Evolutionary conservation across 805 yeast species (phyloP).

Genomic region (Clavispora phyllophila): DNA sequence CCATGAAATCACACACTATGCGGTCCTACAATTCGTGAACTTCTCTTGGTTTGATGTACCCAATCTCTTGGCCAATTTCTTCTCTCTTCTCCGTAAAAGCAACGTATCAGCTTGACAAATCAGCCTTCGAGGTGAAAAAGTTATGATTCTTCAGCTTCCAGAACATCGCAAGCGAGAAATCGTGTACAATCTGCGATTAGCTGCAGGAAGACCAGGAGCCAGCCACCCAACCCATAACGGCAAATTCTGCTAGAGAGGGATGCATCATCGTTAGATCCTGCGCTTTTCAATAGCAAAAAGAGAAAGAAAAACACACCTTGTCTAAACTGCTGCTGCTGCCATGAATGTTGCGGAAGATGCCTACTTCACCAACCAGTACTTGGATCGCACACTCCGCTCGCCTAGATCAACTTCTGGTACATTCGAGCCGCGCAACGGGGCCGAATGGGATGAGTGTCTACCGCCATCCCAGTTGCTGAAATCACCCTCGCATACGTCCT

Average conservation of each 20-base stretch:
- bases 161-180: no score
- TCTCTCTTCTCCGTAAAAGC: no score
- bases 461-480: not conserved
- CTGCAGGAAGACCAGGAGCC: slow-evolving; percentile 1
- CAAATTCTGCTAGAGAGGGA: not conserved
- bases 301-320: not conserved
- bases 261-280: not conserved
- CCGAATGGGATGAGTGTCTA: not conserved
- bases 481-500: not conserved
- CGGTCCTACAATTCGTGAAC: no score
- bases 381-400: slow-evolving; percentile 1
- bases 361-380: slow-evolving; percentile 33
- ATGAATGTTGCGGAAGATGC: slow-evolving; percentile 41
- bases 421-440: not conserved
- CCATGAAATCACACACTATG: no score
- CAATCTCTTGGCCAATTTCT: no score
- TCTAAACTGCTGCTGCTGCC: not conserved
- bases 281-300: not conserved
- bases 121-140: no score
- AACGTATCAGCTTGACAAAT: no score
- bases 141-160: no score
- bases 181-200: not conserved
- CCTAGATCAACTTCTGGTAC: not conserved
- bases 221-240: slow-evolving; percentile 1
- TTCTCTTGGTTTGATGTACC: no score